Evolutionary conservation across 2,329 filamentous ascomycete genomes (phyloP).

Genomic region (Claviceps quebecensis): DNA sequence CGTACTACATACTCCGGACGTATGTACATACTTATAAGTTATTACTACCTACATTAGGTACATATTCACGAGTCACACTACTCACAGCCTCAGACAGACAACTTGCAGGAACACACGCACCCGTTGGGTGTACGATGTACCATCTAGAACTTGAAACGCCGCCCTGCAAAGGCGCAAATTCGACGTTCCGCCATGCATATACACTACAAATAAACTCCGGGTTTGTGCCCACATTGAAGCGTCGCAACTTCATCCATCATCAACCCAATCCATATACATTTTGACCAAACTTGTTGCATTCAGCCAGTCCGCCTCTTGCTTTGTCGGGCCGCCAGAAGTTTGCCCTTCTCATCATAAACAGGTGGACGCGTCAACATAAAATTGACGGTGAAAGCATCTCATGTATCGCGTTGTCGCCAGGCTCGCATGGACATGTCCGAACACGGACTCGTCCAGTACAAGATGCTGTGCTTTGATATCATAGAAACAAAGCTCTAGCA

Average conservation of each 20-base stretch:
- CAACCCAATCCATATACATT: background rate
- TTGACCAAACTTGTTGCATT: background rate
- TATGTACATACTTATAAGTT: too few relatives aligned
- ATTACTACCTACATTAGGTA: too few relatives aligned
- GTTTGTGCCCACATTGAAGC: background rate
- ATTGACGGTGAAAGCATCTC: background rate
- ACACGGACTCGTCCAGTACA: slow-evolving; percentile 4
- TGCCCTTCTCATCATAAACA: background rate
- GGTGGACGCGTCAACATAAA: background rate
- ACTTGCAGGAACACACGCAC: background rate
- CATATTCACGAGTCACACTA: too few relatives aligned
- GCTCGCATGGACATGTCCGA: background rate
- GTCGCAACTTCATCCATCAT: background rate
- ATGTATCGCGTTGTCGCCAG: background rate
- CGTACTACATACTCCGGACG: too few relatives aligned
- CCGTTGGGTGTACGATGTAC: background rate
- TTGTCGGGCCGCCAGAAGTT: background rate
- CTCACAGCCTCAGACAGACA: too few relatives aligned
- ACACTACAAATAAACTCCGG: background rate
- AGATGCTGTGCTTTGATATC: slow-evolving; percentile 2
- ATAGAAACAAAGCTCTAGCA: slow-evolving; percentile 5
- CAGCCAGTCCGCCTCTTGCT: background rate
- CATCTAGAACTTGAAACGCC: background rate
- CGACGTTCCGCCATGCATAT: background rate
- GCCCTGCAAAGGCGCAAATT: background rate